Evolutionary conservation across 257 asterid species (phyloP), one percentile per base, ranked within the genome.

Genomic region (Ligustrum vulgare): DNA sequence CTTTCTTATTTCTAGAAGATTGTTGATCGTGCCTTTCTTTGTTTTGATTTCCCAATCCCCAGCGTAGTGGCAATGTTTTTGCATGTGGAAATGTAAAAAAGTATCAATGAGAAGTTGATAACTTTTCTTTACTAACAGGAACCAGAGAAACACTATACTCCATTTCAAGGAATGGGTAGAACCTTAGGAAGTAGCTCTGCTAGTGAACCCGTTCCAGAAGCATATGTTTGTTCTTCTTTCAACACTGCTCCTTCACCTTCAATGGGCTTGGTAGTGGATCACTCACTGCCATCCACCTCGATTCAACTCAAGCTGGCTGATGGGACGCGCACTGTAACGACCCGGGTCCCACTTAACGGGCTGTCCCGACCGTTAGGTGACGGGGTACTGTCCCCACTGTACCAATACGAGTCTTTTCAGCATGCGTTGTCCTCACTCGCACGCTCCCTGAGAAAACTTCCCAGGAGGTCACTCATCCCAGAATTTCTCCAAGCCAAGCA

Each of bases 231-330:
- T 58, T 69, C 82, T 35, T 78, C 93, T 41, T 80, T 74, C 63
- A 81, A 51, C 33, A 71, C 89, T 72, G 89, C 91, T 23, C 90
- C 91, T 18, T 11, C 95, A 23, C 96, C 96, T 74, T 73, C 89
- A 11, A 45, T 34, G 56, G 87, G 91, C 35, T 84, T 91, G 12
- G 86, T 87, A 75, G 91, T 93, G 22, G 99, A 93, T 70, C 37
- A 79, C 43, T 84, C 98, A 71, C 83, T 74, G 80, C 98, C 98
- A 0, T 90, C 94, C 75, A 95, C 99, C 69, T 87, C 98, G n/a
- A 89, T 95, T 76, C 99, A 95, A 77, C 93, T 95, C n/a, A 87
- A 97, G 81, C 84, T 95, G 80, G 91, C 89, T 63, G 98, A 95
- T 85, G 47, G 45, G 45, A 39, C 45, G 9, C 13, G 45, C 45